Evolutionary conservation across 108 stramenopile species (phyloP).

Genomic region (Parietichytrium sp.): DNA sequence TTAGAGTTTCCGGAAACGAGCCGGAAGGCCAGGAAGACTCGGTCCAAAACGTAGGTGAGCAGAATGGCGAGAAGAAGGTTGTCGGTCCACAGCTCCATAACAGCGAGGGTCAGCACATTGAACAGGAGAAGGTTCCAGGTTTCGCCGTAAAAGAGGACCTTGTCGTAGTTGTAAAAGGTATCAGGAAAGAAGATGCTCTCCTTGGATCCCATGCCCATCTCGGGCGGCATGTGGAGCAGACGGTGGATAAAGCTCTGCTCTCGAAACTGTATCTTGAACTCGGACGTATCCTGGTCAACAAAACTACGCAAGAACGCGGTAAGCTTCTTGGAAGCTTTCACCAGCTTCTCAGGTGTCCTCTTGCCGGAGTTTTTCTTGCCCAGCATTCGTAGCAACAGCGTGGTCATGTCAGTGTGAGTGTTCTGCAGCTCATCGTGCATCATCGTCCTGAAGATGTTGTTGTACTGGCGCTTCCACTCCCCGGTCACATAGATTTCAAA

Average conservation of each 20-base stretch:
- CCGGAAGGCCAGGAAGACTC: conserved; percentile 43
- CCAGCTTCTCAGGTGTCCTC: background rate
- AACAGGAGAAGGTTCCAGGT: conserved; percentile 67
- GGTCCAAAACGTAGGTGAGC: conserved; percentile 62
- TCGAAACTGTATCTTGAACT: background rate
- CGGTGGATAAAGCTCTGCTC: background rate
- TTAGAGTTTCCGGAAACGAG: conserved; percentile 59
- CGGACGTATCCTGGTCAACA: conserved; percentile 47
- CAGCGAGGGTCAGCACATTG: conserved; percentile 66
- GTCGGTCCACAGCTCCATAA: conserved; percentile 62
- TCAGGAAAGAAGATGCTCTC: conserved; percentile 68
- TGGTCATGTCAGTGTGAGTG: background rate
- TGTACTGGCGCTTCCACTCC: conserved; percentile 42
- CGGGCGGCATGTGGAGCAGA: conserved; percentile 47
- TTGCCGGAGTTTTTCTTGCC: background rate
- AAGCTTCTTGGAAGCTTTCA: conserved; percentile 51
- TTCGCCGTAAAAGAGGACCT: conserved; percentile 63
- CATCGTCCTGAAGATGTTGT: conserved; percentile 39
- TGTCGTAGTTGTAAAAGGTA: conserved; percentile 16
- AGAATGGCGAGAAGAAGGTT: conserved; percentile 58
- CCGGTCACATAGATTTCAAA: conserved; percentile 53
- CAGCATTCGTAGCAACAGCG: background rate
- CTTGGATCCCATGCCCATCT: conserved; percentile 40
- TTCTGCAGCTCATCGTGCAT: background rate
- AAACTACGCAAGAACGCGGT: conserved; percentile 53